Evolutionary conservation across 805 yeast genomes (phyloP), one percentile per base, ranked within the genome.

Genomic region (Candida vartiovaarae): DNA sequence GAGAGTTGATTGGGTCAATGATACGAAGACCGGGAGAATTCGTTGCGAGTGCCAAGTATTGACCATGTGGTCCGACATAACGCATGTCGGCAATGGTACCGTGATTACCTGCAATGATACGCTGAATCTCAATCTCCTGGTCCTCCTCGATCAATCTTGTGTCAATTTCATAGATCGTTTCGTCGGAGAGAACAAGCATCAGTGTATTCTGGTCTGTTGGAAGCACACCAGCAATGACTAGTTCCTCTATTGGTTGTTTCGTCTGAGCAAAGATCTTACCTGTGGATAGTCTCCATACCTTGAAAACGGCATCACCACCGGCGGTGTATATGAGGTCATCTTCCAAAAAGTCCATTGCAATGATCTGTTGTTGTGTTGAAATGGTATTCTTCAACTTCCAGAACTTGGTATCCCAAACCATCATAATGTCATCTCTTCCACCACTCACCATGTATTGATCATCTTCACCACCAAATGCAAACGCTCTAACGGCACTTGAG

Each of bases 21-120:
- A 93, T 64, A 60, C 98, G 71, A 44, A 93, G 66, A 1, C 91
- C 80, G 9, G 96, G 95, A 1, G 98, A 86, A 63, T 93, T 93
- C 3, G 98, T 91, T 2, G 98, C 97, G 51, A 93, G 62, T 4
- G 95, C 98, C 37, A 91, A 61, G 32, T 71, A 65, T 38, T 71
- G 60, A 29, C 67, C 59, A 10, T 62, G 48, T 6, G 87, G 86
- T 0, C 93, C 93, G 30, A 81, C 82, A 56, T 80, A 83, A 52
- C 79, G 76, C 67, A 89, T 74, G 60, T 91, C 98, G 3, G 96
- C 95, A 55, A 93, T 81, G 26, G 93, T 91, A 45, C 97, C 98
- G 64, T 91, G 96, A 62, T 89, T 89, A 53, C 97, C 97, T 1
- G 96, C 93, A 53, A 89, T 71, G 35, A 78, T 72, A 43, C 80